A percentile compares a stretch with the other conserved stretches of the same genome.
Evolutionary conservation across 805 yeast genomes (phyloP).

Genomic region (Hanseniaspora pseudoguilliermondii): DNA sequence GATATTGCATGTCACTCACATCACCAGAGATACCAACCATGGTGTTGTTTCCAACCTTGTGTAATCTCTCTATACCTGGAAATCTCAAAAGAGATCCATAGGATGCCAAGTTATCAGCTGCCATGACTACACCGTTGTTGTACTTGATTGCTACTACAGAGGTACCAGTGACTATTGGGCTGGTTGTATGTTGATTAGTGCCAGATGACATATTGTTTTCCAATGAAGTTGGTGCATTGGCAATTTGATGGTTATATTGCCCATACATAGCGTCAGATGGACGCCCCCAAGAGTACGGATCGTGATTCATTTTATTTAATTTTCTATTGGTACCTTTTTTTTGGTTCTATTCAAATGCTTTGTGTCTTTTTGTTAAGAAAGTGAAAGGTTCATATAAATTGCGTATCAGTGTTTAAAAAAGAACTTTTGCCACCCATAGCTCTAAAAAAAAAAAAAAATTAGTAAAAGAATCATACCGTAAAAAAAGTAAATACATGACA

Average conservation of each 20-base stretch:
- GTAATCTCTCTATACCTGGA: constrained; percentile 69
- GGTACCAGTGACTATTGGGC: constrained; percentile 92
- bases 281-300: constrained; percentile 91
- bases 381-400: too few relatives aligned
- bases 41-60: constrained; percentile 72
- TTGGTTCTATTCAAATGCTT: neutral
- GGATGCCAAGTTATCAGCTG: constrained; percentile 88
- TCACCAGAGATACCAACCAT: constrained; percentile 93
- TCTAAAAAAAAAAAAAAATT: neutral
- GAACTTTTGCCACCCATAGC: constrained; percentile 5
- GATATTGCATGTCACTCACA: constrained; percentile 79
- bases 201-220: constrained; percentile 35
- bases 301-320: constrained; percentile 63
- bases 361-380: neutral
- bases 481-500: too few relatives aligned
- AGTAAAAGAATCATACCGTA: too few relatives aligned
- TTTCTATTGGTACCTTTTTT: neutral
- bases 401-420: too few relatives aligned
- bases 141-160: constrained; percentile 87
- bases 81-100: constrained; percentile 88
- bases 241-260: constrained; percentile 57
- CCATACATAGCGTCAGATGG: constrained; percentile 79
- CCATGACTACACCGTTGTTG: constrained; percentile 79
- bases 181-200: constrained; percentile 80
- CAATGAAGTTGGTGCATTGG: constrained; percentile 29